phyloP scores from a whole-genome alignment of 1,284 basidiomycete genomes.

The Phylloporus sp. region DNA sequence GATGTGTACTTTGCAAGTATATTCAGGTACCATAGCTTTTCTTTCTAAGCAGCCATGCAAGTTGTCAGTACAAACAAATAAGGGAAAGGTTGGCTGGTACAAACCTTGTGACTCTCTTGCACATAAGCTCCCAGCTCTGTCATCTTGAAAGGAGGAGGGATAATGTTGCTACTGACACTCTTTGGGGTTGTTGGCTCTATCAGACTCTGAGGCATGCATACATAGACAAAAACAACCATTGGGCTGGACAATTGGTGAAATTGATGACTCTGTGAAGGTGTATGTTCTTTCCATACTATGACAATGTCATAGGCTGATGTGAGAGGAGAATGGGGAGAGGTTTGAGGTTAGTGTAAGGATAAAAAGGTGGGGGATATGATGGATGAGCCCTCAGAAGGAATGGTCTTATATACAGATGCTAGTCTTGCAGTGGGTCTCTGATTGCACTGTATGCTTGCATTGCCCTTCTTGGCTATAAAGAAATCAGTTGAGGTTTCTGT shows the following conservation, averaged over 20 bases:
- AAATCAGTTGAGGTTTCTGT: no score
- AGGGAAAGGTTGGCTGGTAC: constrained; percentile 24
- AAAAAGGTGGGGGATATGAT: constrained; percentile 37
- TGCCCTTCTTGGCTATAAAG: no score
- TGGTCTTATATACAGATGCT: no score
- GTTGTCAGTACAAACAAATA: constrained; percentile 40
- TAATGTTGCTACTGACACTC: constrained; percentile 43
- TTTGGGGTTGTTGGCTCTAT: constrained; percentile 38
- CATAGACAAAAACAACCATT: constrained; percentile 72
- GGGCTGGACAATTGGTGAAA: constrained; percentile 28
- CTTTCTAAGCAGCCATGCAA: constrained; percentile 79
- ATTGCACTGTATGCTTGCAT: no score
- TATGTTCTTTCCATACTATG: constrained; percentile 78
- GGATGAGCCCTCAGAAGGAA: constrained; percentile 13
- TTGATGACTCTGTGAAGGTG: constrained; percentile 45
- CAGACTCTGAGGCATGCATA: constrained; percentile 60
- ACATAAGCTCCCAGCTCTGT: constrained; percentile 55
- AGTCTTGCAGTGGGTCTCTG: no score
- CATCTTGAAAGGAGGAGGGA: constrained; percentile 55
- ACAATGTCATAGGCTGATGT: constrained; percentile 81
- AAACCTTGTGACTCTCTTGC: constrained; percentile 55
- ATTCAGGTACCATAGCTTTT: constrained; percentile 88
- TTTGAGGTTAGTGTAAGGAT: constrained; percentile 32
- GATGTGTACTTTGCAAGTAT: constrained; percentile 69
- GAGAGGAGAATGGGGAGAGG: constrained; percentile 63